Evolutionary conservation across 129 eudicot species (phyloP).

Genomic region (Dittrichia graveolens): DNA sequence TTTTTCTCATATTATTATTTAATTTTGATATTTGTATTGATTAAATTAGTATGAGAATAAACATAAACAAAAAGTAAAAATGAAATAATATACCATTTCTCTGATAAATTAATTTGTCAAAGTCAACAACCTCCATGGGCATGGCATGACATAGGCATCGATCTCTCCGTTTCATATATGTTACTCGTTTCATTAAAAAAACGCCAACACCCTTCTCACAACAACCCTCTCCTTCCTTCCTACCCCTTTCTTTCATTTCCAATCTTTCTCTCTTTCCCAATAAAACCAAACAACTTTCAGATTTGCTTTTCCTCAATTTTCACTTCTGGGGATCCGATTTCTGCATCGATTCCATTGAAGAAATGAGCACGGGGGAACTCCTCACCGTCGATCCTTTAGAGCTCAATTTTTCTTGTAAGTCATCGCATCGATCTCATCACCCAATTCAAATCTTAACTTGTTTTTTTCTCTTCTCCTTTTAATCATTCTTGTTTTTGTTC

Average conservation of each 20-base stretch:
- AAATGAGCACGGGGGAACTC: slow-evolving; percentile 78
- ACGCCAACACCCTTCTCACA: background rate
- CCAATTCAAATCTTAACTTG: background rate
- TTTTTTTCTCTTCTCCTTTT: background rate
- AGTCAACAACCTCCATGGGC: too few relatives aligned
- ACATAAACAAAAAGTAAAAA: too few relatives aligned
- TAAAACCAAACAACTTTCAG: slow-evolving; percentile 3
- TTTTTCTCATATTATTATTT: too few relatives aligned
- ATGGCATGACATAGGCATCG: too few relatives aligned
- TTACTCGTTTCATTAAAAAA: background rate
- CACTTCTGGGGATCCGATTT: background rate
- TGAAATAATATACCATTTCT: too few relatives aligned
- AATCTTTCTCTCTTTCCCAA: background rate
- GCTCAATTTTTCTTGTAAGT: slow-evolving; percentile 80
- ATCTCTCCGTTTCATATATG: background rate
- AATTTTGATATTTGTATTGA: too few relatives aligned
- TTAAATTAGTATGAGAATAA: too few relatives aligned
- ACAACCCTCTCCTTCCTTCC: background rate
- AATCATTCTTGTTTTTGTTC: slow-evolving; percentile 23
- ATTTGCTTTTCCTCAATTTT: slow-evolving; percentile 21
- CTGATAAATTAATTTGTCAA: too few relatives aligned
- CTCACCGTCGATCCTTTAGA: slow-evolving; percentile 74
- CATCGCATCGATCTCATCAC: background rate
- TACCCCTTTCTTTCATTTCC: background rate
- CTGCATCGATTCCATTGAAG: slow-evolving; percentile 25